phyloP scores from a whole-genome alignment of 441 rosid genomes.

The Aleurites moluccanus region DNA sequence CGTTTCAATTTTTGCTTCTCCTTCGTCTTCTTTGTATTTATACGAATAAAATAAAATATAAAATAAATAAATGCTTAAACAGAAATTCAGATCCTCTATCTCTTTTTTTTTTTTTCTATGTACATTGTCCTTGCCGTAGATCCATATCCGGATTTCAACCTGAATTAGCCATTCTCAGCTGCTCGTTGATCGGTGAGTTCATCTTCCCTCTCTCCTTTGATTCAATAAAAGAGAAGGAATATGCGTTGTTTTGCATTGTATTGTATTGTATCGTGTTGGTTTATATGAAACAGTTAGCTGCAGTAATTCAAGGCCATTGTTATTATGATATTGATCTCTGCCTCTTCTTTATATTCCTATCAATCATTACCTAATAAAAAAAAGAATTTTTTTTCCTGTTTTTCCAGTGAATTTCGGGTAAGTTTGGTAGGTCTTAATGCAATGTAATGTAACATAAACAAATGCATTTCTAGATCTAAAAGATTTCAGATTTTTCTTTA shows the following conservation, averaged over 20 bases:
- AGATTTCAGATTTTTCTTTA: not conserved
- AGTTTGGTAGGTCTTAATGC: no score
- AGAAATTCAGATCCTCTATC: not conserved
- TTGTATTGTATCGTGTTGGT: not conserved
- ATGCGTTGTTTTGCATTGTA: no score
- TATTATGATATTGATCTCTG: not conserved
- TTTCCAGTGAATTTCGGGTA: not conserved
- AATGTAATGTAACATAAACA: no score
- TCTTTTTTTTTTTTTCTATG: not conserved
- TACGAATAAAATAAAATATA: not conserved
- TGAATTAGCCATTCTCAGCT: not conserved
- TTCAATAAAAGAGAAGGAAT: not conserved
- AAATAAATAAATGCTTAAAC: not conserved
- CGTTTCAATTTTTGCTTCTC: not conserved
- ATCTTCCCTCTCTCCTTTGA: not conserved
- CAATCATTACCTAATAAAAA: not conserved
- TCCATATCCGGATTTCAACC: not conserved
- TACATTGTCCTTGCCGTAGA: slow-evolving; percentile 8
- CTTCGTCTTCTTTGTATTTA: not conserved
- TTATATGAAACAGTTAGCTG: not conserved
- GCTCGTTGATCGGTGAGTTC: not conserved
- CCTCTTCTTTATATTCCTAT: no score
- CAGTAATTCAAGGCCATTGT: not conserved
- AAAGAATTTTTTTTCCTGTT: not conserved
- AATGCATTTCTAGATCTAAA: no score